phyloP scores from a whole-genome alignment of 192 early-diverging fungal species.

The Dissophora globulifera region DNA sequence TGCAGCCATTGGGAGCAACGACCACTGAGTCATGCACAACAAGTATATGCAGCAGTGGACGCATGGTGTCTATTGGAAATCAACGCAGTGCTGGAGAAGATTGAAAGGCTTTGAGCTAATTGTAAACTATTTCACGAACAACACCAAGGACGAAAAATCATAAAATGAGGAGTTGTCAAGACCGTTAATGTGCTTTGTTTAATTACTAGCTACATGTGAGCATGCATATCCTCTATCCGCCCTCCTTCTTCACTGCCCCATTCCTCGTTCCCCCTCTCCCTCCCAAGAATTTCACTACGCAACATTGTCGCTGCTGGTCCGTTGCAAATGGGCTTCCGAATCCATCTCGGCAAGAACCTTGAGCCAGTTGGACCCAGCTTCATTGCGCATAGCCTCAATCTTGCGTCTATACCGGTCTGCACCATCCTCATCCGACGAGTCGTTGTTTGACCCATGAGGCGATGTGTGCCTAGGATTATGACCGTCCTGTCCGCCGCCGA shows the following conservation, averaged over 20 bases:
- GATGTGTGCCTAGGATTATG: too few relatives aligned
- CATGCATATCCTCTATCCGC: too few relatives aligned
- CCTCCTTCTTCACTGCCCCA: not conserved
- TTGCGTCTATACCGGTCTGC: slow-evolving; percentile 58
- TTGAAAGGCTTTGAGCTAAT: slow-evolving; percentile 1
- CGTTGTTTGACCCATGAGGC: slow-evolving; percentile 4
- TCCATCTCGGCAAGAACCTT: slow-evolving; percentile 65
- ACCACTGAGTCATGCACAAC: slow-evolving; percentile 9
- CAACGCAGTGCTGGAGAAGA: slow-evolving; percentile 12
- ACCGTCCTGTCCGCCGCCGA: too few relatives aligned
- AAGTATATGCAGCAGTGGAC: slow-evolving; percentile 28
- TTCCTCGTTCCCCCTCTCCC: not conserved
- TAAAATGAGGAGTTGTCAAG: too few relatives aligned
- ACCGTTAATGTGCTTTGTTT: too few relatives aligned
- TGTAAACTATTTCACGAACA: too few relatives aligned
- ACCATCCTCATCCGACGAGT: slow-evolving; percentile 14
- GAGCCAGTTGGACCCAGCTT: slow-evolving; percentile 65
- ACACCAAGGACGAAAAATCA: too few relatives aligned
- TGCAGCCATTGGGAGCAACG: slow-evolving; percentile 44
- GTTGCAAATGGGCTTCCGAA: not conserved
- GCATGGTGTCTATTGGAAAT: slow-evolving; percentile 30
- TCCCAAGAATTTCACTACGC: not conserved
- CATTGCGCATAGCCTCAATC: slow-evolving; percentile 62
- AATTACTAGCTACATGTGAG: too few relatives aligned
- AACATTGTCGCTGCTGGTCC: not conserved